These are phyloP conservation scores for Botryosphaeria dothidea DNA, from an alignment of 2,329 filamentous ascomycete genomes.

Conservation along the genomic window DNA sequence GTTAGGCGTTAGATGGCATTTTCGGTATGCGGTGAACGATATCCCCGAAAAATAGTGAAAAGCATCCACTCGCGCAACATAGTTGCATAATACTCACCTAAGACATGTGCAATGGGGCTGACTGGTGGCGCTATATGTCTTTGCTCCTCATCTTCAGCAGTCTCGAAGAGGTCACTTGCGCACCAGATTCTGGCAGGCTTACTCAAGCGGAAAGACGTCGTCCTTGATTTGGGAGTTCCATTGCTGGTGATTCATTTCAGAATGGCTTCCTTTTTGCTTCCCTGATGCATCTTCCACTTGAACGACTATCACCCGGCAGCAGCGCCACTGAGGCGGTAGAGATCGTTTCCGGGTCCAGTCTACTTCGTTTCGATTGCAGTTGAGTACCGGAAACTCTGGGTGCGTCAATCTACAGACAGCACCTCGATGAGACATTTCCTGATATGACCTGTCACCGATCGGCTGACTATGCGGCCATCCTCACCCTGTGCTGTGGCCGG, in stretches of 20 bases:
- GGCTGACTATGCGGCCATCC: not conserved
- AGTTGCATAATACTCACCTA: slow-evolving; percentile 1
- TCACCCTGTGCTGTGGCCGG: not conserved
- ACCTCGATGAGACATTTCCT: not conserved
- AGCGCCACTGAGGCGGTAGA: not conserved
- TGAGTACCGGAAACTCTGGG: not conserved
- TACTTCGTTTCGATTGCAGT: too few relatives aligned
- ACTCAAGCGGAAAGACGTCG: not conserved
- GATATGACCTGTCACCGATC: not conserved
- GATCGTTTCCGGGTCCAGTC: not conserved
- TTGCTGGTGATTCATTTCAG: not conserved
- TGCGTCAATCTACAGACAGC: not conserved
- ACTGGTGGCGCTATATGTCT: not conserved
- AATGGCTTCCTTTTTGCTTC: not conserved
- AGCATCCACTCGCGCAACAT: not conserved
- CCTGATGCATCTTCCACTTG: not conserved
- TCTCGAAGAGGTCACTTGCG: not conserved
- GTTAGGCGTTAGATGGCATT: not conserved
- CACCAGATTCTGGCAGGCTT: not conserved
- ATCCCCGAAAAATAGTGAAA: not conserved
- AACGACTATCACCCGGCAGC: not conserved
- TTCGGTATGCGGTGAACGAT: not conserved
- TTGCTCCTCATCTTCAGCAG: not conserved
- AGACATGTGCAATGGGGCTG: not conserved
- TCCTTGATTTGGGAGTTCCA: not conserved